phyloP scores from a whole-genome alignment of 495 filamentous ascomycete species.

The Talaromyces liani region DNA sequence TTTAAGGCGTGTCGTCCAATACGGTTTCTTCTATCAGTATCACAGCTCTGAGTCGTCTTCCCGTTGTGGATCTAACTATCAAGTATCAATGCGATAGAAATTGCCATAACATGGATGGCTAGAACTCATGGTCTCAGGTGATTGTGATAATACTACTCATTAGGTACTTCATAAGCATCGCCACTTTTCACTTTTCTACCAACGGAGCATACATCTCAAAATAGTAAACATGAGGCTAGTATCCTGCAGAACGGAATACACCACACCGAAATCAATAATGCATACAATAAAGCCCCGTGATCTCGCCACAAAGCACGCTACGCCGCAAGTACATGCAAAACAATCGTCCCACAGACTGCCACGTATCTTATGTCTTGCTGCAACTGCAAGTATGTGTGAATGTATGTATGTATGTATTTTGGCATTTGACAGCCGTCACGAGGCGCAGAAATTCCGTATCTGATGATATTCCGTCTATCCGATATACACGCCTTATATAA shows the following conservation, averaged over 20 bases:
- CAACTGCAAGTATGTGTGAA: not conserved
- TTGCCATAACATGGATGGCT: not conserved
- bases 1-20: not conserved
- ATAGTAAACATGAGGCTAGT: not conserved
- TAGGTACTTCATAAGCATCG: not conserved
- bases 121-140: not conserved
- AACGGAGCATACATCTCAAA: not conserved
- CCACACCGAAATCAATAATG: not conserved
- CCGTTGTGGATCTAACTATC: not conserved
- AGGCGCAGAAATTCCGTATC: not conserved
- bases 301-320: slow-evolving; percentile 3
- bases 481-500: not conserved
- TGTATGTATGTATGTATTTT: not conserved
- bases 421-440: not conserved
- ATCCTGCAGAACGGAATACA: not conserved
- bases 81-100: not conserved
- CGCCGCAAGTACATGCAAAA: not conserved
- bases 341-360: slow-evolving; percentile 1
- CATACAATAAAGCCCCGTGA: not conserved
- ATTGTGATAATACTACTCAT: not conserved
- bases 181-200: not conserved
- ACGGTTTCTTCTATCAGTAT: not conserved
- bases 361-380: slow-evolving; percentile 4
- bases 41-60: not conserved
- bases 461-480: not conserved